These are phyloP conservation scores for Talaromyces wortmannii DNA, from an alignment of 495 filamentous ascomycete species.

Conservation along the genomic window DNA sequence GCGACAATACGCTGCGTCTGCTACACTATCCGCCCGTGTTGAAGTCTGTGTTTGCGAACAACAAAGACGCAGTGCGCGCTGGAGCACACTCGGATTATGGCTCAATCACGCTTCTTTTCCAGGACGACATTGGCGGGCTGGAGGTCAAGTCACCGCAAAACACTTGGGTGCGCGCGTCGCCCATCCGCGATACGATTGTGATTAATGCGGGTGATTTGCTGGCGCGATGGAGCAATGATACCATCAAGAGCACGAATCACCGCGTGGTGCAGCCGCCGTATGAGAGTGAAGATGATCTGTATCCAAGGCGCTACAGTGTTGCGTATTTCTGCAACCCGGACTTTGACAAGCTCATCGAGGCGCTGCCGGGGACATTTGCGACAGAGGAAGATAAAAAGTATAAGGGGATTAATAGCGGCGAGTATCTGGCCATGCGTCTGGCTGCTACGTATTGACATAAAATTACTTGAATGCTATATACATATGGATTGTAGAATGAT, in stretches of 20 bases:
- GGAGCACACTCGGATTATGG: conserved; percentile 90
- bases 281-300: conserved; percentile 12
- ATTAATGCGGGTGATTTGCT: conserved; percentile 84
- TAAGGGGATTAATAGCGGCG: conserved; percentile 65
- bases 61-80: conserved; percentile 70
- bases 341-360: conserved; percentile 69
- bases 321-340: conserved; percentile 93
- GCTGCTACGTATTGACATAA: conserved; percentile 58
- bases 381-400: conserved; percentile 70
- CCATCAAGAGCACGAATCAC: conserved; percentile 82
- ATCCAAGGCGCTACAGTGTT: conserved; percentile 44
- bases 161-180: conserved; percentile 75
- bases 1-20: conserved; percentile 83
- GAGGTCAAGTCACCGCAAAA: conserved; percentile 76
- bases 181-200: conserved; percentile 77
- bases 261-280: conserved; percentile 79
- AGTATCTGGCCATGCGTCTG: conserved; percentile 78
- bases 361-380: conserved; percentile 77
- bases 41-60: conserved; percentile 60
- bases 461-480: no score
- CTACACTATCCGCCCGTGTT: conserved; percentile 77
- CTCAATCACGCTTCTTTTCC: conserved; percentile 82
- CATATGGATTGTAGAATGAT: neutral
- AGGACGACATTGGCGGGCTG: conserved; percentile 74
- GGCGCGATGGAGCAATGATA: conserved; percentile 85